Evolutionary conservation across 1,284 basidiomycete species (phyloP).

Genomic region (Wolfiporia cocos): DNA sequence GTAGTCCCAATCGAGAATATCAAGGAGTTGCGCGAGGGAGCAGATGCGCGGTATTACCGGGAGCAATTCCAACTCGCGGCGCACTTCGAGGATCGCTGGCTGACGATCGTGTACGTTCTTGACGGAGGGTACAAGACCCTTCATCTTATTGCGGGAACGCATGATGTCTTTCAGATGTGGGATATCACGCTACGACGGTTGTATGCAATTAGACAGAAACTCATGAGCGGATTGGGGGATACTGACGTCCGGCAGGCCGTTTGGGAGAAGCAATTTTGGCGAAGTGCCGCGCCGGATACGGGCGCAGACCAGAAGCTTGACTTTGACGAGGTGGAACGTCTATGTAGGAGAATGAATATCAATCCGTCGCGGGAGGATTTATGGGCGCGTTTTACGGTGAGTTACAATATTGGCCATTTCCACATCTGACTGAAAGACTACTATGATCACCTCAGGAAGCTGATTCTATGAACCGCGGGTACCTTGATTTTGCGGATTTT

Average conservation of each 20-base stretch:
- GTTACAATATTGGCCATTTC: conserved; percentile 10
- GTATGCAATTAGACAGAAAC: conserved; percentile 54
- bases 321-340: conserved; percentile 68
- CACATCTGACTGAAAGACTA: background rate
- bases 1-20: conserved; percentile 91
- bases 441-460: conserved; percentile 44
- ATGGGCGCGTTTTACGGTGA: conserved; percentile 58
- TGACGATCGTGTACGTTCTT: conserved; percentile 74
- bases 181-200: conserved; percentile 54
- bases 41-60: conserved; percentile 74
- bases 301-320: conserved; percentile 59
- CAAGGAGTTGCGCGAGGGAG: conserved; percentile 82
- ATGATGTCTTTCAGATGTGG: conserved; percentile 68
- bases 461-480: conserved; percentile 58
- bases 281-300: conserved; percentile 47
- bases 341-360: conserved; percentile 77
- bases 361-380: conserved; percentile 61
- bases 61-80: conserved; percentile 66
- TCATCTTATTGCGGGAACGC: conserved; percentile 78
- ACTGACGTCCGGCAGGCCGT: conserved; percentile 61
- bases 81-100: conserved; percentile 63
- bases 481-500: conserved; percentile 82
- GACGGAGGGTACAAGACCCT: conserved; percentile 87
- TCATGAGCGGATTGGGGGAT: conserved; percentile 65
- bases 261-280: conserved; percentile 86